Percentiles rank a stretch among this genome's conserved stretches.
Evolutionary conservation across 1,284 basidiomycete species (phyloP).

Genomic region (Rhodotorula sp.): DNA sequence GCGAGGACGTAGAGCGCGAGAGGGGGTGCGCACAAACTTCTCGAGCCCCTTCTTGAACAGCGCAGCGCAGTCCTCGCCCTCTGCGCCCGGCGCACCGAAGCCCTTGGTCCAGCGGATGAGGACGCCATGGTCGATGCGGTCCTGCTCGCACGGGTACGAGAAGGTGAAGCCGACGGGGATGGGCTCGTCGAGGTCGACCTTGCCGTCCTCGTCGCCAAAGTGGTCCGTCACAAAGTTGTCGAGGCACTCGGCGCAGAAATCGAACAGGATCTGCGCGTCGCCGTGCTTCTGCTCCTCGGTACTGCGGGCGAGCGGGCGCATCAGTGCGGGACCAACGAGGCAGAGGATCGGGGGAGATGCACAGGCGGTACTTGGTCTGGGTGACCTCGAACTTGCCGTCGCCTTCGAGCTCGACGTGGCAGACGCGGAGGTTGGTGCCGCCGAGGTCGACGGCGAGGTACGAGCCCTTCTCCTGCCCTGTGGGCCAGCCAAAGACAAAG

Average conservation of each 20-base stretch:
- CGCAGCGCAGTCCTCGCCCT: slow-evolving; percentile 86
- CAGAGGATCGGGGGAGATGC: not conserved
- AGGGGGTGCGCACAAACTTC: slow-evolving; percentile 58
- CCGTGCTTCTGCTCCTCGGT: slow-evolving; percentile 98
- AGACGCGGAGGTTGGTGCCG: slow-evolving; percentile 96
- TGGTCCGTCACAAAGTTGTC: slow-evolving; percentile 85
- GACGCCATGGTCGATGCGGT: slow-evolving; percentile 88
- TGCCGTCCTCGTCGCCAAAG: slow-evolving; percentile 62
- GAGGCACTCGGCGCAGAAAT: slow-evolving; percentile 95
- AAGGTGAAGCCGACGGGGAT: slow-evolving; percentile 94
- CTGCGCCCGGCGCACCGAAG: slow-evolving; percentile 88
- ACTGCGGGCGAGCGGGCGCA: not conserved
- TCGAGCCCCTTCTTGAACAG: slow-evolving; percentile 85
- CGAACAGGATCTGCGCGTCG: slow-evolving; percentile 91
- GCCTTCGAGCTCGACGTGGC: slow-evolving; percentile 88
- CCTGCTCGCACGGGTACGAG: slow-evolving; percentile 91
- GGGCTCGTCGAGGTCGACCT: slow-evolving; percentile 67
- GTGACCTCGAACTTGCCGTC: slow-evolving; percentile 96
- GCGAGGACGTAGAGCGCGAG: not conserved
- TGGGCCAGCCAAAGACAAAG: slow-evolving; percentile 95
- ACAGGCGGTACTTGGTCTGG: slow-evolving; percentile 91
- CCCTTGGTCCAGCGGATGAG: slow-evolving; percentile 99
- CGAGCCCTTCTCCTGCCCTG: slow-evolving; percentile 83
- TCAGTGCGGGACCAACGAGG: not conserved
- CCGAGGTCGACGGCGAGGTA: slow-evolving; percentile 94